These are phyloP conservation scores for Colletotrichum sp. DNA, from an alignment of 2,329 filamentous ascomycete genomes.

Conservation along the genomic window DNA sequence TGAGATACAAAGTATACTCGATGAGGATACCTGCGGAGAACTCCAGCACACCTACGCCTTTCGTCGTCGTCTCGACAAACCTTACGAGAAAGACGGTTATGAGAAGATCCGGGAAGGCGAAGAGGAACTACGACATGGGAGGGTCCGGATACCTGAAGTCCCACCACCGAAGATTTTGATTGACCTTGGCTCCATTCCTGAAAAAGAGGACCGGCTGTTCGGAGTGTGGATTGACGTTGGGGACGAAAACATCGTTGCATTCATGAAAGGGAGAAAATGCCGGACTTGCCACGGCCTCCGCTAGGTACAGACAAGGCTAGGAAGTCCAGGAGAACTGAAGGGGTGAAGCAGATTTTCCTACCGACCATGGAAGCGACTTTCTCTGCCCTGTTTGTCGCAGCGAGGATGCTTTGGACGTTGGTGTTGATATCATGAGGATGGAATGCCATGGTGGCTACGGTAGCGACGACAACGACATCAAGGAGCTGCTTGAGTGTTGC, in stretches of 20 bases:
- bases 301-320: too few relatives aligned
- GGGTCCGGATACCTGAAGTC: neutral
- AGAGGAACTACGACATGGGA: neutral
- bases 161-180: neutral
- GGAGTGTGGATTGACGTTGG: too few relatives aligned
- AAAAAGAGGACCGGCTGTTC: neutral
- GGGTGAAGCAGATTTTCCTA: too few relatives aligned
- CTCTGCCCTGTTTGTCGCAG: neutral
- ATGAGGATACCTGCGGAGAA: neutral
- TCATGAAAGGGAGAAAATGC: rapidly evolving
- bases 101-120: neutral
- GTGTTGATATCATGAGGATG: neutral
- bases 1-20: too few relatives aligned
- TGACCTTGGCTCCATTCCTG: neutral
- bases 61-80: neutral
- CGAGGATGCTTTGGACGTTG: neutral
- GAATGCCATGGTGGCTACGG: too few relatives aligned
- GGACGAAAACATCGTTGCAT: neutral
- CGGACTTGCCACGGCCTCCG: too few relatives aligned
- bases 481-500: too few relatives aligned
- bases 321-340: too few relatives aligned
- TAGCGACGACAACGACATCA: too few relatives aligned
- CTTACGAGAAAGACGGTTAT: neutral
- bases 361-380: neutral
- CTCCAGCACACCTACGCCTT: neutral